Percentiles rank a stretch among this genome's conserved stretches.
phyloP scores from a whole-genome alignment of 2,329 filamentous ascomycete species.

The Verticillium tricorpus region DNA sequence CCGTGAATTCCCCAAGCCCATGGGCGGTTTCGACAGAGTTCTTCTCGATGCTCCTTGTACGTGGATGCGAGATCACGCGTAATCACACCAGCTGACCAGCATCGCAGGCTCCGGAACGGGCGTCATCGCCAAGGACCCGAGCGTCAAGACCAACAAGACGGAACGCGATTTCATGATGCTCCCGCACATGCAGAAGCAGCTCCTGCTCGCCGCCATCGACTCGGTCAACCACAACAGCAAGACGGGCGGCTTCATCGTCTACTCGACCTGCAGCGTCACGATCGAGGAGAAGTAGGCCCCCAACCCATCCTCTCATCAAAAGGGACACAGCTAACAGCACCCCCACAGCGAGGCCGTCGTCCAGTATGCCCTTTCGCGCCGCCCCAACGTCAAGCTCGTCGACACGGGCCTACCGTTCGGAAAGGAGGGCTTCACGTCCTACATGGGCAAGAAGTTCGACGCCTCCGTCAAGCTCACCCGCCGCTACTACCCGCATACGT shows the following conservation, averaged over 20 bases:
- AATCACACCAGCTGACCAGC: neutral
- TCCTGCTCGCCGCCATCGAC: constrained; percentile 89
- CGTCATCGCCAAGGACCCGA: constrained; percentile 94
- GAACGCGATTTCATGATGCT: constrained; percentile 89
- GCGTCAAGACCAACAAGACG: constrained; percentile 97
- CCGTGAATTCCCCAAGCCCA: constrained; percentile 86
- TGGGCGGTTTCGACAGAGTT: constrained; percentile 94
- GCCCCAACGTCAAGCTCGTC: constrained; percentile 90
- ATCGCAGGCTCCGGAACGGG: constrained; percentile 84
- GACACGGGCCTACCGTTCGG: constrained; percentile 88
- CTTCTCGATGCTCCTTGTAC: constrained; percentile 70
- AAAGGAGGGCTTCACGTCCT: constrained; percentile 86
- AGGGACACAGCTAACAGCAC: neutral
- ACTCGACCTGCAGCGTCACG: constrained; percentile 93
- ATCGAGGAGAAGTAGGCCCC: constrained; percentile 65
- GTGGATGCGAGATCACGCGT: neutral
- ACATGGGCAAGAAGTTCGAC: constrained; percentile 88
- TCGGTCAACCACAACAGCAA: constrained; percentile 88
- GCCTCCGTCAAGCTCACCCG: constrained; percentile 76
- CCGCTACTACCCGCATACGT: constrained; percentile 83
- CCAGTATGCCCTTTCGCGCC: constrained; percentile 84
- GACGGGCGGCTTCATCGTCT: constrained; percentile 91
- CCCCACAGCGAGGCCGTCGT: constrained; percentile 75
- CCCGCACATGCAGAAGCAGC: constrained; percentile 91
- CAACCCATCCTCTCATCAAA: neutral